Percentiles rank a stretch among this genome's conserved stretches.
Evolutionary conservation across 2,329 filamentous ascomycete species (phyloP).

Genomic region (Lojkania enalia): DNA sequence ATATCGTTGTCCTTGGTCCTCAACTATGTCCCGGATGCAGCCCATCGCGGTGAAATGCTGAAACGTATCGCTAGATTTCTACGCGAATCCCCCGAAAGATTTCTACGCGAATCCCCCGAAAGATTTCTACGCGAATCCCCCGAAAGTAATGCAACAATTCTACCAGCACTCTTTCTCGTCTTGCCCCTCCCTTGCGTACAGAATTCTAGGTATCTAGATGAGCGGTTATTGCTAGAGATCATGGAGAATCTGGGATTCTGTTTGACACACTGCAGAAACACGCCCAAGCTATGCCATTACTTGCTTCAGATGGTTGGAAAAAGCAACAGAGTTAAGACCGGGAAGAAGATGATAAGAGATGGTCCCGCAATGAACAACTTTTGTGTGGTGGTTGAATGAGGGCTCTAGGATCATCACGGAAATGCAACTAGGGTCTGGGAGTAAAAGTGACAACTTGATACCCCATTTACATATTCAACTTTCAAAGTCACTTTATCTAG

Average conservation of each 20-base stretch:
- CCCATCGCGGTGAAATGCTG: conserved; percentile 81
- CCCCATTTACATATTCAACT: too few relatives aligned
- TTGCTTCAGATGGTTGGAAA: conserved; percentile 67
- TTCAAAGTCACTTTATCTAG: too few relatives aligned
- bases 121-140: conserved; percentile 1
- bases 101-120: conserved; percentile 3
- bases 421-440: too few relatives aligned
- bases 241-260: conserved; percentile 78
- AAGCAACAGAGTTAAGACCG: conserved; percentile 51
- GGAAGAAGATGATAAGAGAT: conserved; percentile 76
- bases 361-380: conserved; percentile 88
- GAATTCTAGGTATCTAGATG: conserved; percentile 88
- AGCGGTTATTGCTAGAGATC: conserved; percentile 68
- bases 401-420: too few relatives aligned
- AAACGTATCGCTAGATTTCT: conserved; percentile 42
- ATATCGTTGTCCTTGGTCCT: conserved; percentile 90
- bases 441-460: too few relatives aligned
- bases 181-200: conserved; percentile 83
- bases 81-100: conserved; percentile 3
- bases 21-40: conserved; percentile 86
- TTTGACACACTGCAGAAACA: conserved; percentile 68
- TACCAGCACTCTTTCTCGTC: conserved; percentile 81
- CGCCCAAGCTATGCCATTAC: conserved; percentile 84
- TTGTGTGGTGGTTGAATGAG: conserved; percentile 66
- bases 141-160: conserved; percentile 22